A percentile compares a stretch with the other conserved stretches of the same genome.
Evolutionary conservation across 225 moss, liverwort and hornwort genomes (phyloP).

Genomic region (Physcomitrium patens): DNA sequence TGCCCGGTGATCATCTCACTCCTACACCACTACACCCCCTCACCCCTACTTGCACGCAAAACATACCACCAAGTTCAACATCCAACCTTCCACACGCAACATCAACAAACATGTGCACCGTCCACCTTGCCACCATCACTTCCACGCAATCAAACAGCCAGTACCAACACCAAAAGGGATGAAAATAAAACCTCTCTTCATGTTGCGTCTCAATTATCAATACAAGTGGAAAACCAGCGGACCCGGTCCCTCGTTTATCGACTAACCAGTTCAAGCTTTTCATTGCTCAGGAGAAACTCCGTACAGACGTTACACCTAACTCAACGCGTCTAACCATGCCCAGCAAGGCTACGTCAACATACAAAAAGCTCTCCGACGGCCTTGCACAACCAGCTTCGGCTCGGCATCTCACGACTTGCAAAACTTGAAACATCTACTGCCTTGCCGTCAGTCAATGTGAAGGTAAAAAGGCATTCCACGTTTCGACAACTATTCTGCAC

Average conservation of each 20-base stretch:
- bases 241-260: slow-evolving; percentile 41
- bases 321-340: slow-evolving; percentile 53
- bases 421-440: slow-evolving; percentile 64
- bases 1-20: slow-evolving; percentile 28
- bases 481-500: slow-evolving; percentile 64
- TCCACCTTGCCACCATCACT: background rate
- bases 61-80: slow-evolving; percentile 21
- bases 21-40: slow-evolving; percentile 23
- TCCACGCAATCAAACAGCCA: no score
- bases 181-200: slow-evolving; percentile 19
- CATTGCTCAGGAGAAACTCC: slow-evolving; percentile 50
- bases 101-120: slow-evolving; percentile 13
- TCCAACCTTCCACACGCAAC: slow-evolving; percentile 18
- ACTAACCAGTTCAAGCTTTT: slow-evolving; percentile 56
- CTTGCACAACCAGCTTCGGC: slow-evolving; percentile 53
- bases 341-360: slow-evolving; percentile 43
- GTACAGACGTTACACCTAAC: slow-evolving; percentile 49
- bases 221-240: slow-evolving; percentile 38
- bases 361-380: slow-evolving; percentile 39
- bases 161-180: slow-evolving; percentile 8
- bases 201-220: slow-evolving; percentile 27
- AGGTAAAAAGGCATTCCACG: slow-evolving; percentile 53
- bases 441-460: slow-evolving; percentile 65
- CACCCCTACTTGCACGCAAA: slow-evolving; percentile 6
- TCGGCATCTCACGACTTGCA: slow-evolving; percentile 64